Base-by-base conservation (phyloP, 2,329 filamentous ascomycete species). In the Lecanicillium sp. region DNA sequence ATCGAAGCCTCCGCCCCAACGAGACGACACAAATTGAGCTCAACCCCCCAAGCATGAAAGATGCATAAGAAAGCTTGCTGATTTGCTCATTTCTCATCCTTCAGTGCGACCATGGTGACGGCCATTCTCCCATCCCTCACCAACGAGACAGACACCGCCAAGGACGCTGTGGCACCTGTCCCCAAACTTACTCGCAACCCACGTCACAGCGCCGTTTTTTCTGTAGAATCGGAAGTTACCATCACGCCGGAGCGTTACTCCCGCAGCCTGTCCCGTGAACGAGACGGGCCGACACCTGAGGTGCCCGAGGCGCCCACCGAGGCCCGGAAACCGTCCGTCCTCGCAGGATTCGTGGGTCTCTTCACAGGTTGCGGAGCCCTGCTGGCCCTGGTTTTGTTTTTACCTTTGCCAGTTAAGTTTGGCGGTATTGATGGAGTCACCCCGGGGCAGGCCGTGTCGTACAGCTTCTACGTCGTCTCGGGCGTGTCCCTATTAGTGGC, bases 321-420 rank as follows among this genome's bases (percentile, higher is more conserved):
- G 56, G 62, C 55, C 38, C 66, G 67, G n/a, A 76, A 76, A 52
- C 74, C 78, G 2, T 74, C 76, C 1, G 71, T 73, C 15, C 76
- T 98, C 21, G 91, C 93, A 14, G 93, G 93, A 0, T 82, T 90
- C 43, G 93, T 98, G 5, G 93, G 93, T 4, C 73, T 95, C 50
- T 95, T 94, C 62, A 95, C 93, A 7, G 93, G 93, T 20, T 88
- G 87, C 58, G 93, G 93, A 51, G 93, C 93, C 12, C 75, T 98
- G 5, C 75, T 98, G 4, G 90, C 93, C 10, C 72, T 98, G 24
- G 67, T 74, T 0, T 60, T 93, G 27, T 97, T 98, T 61, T 74
- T 98, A 12, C 93, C 91, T 5, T 76, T 98, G 15, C 93, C 93
- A 0, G 85, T 89, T 2, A 77, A 78, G 27, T 94, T 97, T 60